A percentile compares a stretch with the other conserved stretches of the same genome.
Evolutionary conservation across 345 rosid genomes (phyloP).

Genomic region (Sapria himalayana): DNA sequence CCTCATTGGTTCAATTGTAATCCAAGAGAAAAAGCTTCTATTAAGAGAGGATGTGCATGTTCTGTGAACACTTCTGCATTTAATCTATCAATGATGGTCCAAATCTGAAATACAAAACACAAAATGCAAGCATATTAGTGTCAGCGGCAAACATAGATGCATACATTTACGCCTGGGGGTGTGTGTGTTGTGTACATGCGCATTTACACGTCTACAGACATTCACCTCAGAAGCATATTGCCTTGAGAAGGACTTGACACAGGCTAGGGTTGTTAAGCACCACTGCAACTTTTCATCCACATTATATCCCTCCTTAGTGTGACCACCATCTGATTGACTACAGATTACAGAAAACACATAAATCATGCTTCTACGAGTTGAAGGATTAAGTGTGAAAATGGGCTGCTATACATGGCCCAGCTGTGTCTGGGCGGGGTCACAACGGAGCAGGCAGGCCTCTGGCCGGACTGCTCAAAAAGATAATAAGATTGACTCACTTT

Average conservation of each 20-base stretch:
- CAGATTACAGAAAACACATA: slow-evolving; percentile 1
- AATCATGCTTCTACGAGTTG: too few species aligned
- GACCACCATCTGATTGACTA: slow-evolving; percentile 36
- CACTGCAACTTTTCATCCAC: slow-evolving; percentile 77
- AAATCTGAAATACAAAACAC: slow-evolving; percentile 31
- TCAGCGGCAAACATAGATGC: slow-evolving; percentile 3
- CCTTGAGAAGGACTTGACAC: slow-evolving; percentile 70
- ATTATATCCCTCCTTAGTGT: slow-evolving; percentile 13
- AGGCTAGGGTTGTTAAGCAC: slow-evolving; percentile 84
- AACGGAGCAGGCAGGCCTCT: too few species aligned
- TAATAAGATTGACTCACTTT: too few species aligned
- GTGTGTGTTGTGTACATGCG: background rate
- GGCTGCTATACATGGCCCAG: too few species aligned
- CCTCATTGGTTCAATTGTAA: slow-evolving; percentile 15
- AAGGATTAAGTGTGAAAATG: too few species aligned
- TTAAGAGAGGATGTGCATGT: slow-evolving; percentile 58
- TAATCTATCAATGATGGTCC: slow-evolving; percentile 67
- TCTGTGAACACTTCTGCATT: slow-evolving; percentile 42
- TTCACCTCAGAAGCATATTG: slow-evolving; percentile 83
- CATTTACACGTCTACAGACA: background rate
- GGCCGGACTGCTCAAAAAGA: too few species aligned
- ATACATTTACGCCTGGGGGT: background rate
- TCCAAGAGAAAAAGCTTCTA: slow-evolving; percentile 49
- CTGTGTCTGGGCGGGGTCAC: too few species aligned
- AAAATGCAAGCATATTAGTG: background rate